Evolutionary conservation across 129 eudicot genomes (phyloP).

Genomic region (Chrysanthemum lavandulifolium): DNA sequence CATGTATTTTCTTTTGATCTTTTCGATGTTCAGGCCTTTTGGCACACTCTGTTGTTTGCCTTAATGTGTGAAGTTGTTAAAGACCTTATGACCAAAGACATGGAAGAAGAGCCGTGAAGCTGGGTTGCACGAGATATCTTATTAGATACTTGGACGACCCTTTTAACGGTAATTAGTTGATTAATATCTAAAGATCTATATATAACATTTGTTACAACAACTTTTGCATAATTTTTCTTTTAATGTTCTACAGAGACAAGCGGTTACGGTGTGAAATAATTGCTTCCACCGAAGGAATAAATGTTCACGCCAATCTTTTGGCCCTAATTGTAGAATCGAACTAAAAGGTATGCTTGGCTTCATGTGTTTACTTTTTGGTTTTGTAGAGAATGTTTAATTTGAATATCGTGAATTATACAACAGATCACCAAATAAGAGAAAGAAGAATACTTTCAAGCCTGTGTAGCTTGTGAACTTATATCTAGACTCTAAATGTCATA

Average conservation of each 20-base stretch:
- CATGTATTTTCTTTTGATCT: slow-evolving; percentile 19
- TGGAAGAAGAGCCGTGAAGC: slow-evolving; percentile 97
- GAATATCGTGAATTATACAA: slow-evolving; percentile 39
- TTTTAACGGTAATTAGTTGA: slow-evolving; percentile 58
- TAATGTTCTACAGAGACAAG: slow-evolving; percentile 49
- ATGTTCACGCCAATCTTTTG: slow-evolving; percentile 83
- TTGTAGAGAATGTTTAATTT: slow-evolving; percentile 8
- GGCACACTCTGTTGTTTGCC: slow-evolving; percentile 87
- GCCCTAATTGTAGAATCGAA: slow-evolving; percentile 83
- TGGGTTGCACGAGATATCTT: slow-evolving; percentile 98
- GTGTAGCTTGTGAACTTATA: slow-evolving; percentile 56
- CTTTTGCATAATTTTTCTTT: slow-evolving; percentile 8
- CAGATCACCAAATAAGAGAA: slow-evolving; percentile 74
- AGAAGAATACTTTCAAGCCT: slow-evolving; percentile 79
- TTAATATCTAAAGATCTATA: neutral
- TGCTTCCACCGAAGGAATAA: slow-evolving; percentile 82
- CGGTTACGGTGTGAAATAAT: slow-evolving; percentile 37
- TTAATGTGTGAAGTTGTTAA: slow-evolving; percentile 86
- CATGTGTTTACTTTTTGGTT: neutral
- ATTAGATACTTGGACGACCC: slow-evolving; percentile 90
- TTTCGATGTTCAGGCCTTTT: slow-evolving; percentile 68
- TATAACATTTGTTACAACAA: slow-evolving; percentile 11
- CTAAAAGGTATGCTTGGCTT: slow-evolving; percentile 58
- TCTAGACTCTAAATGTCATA: slow-evolving; percentile 12
- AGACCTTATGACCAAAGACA: slow-evolving; percentile 59